A percentile compares a stretch with the other conserved stretches of the same genome.
Conservation (phyloP, 768 basidiomycete species). For the Mycena filopes region DNA sequence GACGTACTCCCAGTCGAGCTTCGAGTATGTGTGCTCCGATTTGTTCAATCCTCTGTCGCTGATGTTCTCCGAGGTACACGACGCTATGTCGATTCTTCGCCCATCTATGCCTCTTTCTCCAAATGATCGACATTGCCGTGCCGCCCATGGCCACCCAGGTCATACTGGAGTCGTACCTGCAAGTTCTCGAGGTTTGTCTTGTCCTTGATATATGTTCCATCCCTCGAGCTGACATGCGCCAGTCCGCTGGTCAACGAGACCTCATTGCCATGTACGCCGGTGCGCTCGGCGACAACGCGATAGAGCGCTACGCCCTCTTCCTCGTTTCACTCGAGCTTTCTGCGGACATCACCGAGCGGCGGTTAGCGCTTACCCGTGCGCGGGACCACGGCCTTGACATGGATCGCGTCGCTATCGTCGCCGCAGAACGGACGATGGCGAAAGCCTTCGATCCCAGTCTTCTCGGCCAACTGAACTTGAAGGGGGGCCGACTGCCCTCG, state of each 20-base stretch:
- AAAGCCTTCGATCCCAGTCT: slow-evolving; percentile 69
- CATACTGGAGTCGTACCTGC: slow-evolving; percentile 90
- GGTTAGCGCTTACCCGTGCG: slow-evolving; percentile 77
- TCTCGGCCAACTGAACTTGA: slow-evolving; percentile 63
- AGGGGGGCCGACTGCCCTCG: slow-evolving; percentile 69
- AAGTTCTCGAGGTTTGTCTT: slow-evolving; percentile 78
- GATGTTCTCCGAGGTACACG: slow-evolving; percentile 61
- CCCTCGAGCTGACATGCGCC: slow-evolving; percentile 9
- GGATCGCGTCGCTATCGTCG: slow-evolving; percentile 78
- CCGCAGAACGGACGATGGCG: slow-evolving; percentile 83
- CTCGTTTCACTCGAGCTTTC: slow-evolving; percentile 79
- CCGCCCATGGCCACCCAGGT: slow-evolving; percentile 80
- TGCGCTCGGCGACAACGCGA: slow-evolving; percentile 89
- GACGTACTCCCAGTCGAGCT: slow-evolving; percentile 55
- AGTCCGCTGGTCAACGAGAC: slow-evolving; percentile 82
- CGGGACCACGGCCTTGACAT: slow-evolving; percentile 88
- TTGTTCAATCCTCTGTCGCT: neutral
- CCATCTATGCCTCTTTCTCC: slow-evolving; percentile 89
- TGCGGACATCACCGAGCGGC: slow-evolving; percentile 71
- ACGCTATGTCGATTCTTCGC: slow-evolving; percentile 91
- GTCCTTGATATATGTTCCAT: neutral
- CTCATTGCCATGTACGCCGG: slow-evolving; percentile 95
- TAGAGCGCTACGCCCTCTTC: slow-evolving; percentile 93
- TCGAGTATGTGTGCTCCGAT: slow-evolving; percentile 60
- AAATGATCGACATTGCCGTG: slow-evolving; percentile 80